A percentile compares a stretch with the other conserved stretches of the same genome.
These are phyloP conservation scores for Macrocystidia cucumis DNA, from an alignment of 1,284 basidiomycete genomes.

Conservation along the genomic window DNA sequence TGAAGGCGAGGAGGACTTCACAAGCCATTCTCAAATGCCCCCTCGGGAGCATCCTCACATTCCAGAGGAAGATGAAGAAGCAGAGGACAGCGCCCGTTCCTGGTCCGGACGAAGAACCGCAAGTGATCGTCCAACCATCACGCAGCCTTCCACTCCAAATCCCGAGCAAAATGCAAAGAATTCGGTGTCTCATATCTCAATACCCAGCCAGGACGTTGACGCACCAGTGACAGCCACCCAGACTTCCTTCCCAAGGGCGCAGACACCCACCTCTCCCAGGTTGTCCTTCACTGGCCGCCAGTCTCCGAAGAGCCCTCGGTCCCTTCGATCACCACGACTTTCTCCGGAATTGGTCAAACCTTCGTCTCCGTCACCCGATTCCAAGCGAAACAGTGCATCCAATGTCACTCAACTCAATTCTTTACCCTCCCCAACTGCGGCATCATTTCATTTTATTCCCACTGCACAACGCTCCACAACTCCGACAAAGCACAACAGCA, in stretches of 20 bases:
- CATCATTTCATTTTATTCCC: background rate
- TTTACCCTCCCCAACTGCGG: background rate
- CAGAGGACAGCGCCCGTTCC: too few species aligned
- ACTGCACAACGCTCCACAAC: background rate
- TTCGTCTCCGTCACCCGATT: background rate
- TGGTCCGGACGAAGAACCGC: slow-evolving; percentile 12
- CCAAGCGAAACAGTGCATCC: background rate
- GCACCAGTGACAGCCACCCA: slow-evolving; percentile 35
- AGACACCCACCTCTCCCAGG: slow-evolving; percentile 10
- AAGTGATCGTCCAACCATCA: slow-evolving; percentile 6
- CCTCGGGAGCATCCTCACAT: slow-evolving; percentile 47
- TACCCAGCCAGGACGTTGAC: too few species aligned
- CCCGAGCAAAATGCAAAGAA: too few species aligned
- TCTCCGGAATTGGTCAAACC: too few species aligned
- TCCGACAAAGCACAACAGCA: slow-evolving; percentile 14
- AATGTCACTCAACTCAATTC: too few species aligned
- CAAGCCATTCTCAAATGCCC: slow-evolving; percentile 21
- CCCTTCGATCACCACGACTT: too few species aligned
- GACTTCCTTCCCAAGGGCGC: slow-evolving; percentile 28
- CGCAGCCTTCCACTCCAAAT: slow-evolving; percentile 3
- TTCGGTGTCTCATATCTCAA: too few species aligned
- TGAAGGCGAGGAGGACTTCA: slow-evolving; percentile 46
- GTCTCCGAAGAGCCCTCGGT: slow-evolving; percentile 8
- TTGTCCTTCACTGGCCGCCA: slow-evolving; percentile 7
- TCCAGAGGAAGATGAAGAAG: slow-evolving; percentile 59